Conservation (phyloP, 2,329 filamentous ascomycete species). For the Colletotrichum falcatum region DNA sequence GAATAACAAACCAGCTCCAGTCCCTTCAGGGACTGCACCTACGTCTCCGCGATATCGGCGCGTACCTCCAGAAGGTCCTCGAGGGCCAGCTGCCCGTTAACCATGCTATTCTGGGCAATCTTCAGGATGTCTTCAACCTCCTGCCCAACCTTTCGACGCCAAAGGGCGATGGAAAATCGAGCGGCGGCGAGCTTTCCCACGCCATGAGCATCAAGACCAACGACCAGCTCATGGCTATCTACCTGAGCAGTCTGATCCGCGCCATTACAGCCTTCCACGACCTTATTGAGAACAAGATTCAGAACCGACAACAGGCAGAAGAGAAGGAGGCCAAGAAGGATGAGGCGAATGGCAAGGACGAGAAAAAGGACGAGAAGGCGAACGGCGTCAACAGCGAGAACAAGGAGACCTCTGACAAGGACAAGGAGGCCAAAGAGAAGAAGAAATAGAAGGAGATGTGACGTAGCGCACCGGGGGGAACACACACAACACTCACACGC, state of each 20-base stretch:
- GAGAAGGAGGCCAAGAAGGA: constrained; percentile 92
- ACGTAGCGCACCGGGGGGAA: constrained; percentile 16
- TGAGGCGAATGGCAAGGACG: constrained; percentile 69
- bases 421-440: constrained; percentile 65
- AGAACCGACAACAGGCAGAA: constrained; percentile 96
- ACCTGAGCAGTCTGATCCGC: constrained; percentile 94
- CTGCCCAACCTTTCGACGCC: constrained; percentile 95
- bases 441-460: constrained; percentile 51
- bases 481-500: constrained; percentile 24
- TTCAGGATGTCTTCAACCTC: constrained; percentile 99
- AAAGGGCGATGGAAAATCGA: constrained; percentile 69
- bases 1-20: constrained; percentile 97
- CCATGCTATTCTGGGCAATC: constrained; percentile 95
- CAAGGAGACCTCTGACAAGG: constrained; percentile 63
- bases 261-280: constrained; percentile 99
- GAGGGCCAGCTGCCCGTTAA: constrained; percentile 94
- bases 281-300: constrained; percentile 99
- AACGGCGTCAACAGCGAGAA: constrained; percentile 56
- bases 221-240: constrained; percentile 98
- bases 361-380: constrained; percentile 65
- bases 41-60: constrained; percentile 92
- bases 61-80: constrained; percentile 95
- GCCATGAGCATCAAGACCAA: constrained; percentile 99
- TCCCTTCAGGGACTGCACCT: constrained; percentile 96
- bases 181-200: constrained; percentile 88